Evolutionary conservation across 441 rosid species (phyloP).

Genomic region (Manihot esculenta): DNA sequence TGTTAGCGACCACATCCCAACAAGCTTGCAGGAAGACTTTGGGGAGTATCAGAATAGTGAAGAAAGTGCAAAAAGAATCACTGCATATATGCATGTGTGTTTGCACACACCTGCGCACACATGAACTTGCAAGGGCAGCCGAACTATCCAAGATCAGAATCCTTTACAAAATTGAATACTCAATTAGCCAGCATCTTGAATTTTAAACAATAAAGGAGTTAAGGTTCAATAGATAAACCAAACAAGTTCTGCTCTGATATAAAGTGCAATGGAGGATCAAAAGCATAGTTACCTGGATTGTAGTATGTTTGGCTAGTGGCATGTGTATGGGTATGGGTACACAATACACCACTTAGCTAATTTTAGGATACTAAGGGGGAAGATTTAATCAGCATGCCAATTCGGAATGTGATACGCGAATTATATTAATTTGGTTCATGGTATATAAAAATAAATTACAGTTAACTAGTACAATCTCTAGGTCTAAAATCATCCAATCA

Average conservation of each 20-base stretch:
- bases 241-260: background rate
- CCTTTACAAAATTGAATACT: background rate
- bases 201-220: background rate
- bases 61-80: background rate
- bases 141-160: background rate
- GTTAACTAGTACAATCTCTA: too few relatives aligned
- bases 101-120: background rate
- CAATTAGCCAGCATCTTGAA: background rate
- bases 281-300: too few relatives aligned
- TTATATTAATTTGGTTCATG: too few relatives aligned
- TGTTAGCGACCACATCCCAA: background rate
- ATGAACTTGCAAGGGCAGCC: background rate
- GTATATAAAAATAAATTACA: too few relatives aligned
- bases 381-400: too few relatives aligned
- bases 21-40: background rate
- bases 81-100: background rate
- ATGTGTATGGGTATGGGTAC: too few relatives aligned
- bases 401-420: too few relatives aligned
- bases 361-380: too few relatives aligned
- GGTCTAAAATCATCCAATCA: too few relatives aligned
- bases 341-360: too few relatives aligned
- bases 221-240: background rate
- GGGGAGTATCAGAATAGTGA: background rate
- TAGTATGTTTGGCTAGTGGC: too few relatives aligned
- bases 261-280: background rate